A percentile compares a stretch with the other conserved stretches of the same genome.
phyloP scores from a whole-genome alignment of 306 rosid species.

The Quercus cerris region DNA sequence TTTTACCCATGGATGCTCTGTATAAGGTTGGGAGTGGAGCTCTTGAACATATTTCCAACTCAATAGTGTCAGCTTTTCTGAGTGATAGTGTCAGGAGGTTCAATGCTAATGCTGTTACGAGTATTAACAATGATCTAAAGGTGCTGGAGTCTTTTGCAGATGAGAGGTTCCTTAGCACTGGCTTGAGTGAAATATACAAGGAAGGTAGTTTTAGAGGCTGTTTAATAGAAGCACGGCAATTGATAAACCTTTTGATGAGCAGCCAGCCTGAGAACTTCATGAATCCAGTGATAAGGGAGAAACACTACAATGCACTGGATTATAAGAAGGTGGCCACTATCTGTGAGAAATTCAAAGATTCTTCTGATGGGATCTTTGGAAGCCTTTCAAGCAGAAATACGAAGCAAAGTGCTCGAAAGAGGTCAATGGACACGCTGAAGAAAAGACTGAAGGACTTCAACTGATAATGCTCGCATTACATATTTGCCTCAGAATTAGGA shows the following conservation, averaged over 20 bases:
- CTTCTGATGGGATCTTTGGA: slow-evolving; percentile 82
- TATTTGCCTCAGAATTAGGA: slow-evolving; percentile 35
- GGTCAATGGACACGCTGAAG: slow-evolving; percentile 82
- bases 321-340: slow-evolving; percentile 71
- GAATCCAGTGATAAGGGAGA: slow-evolving; percentile 95
- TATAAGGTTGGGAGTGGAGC: slow-evolving; percentile 80
- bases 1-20: slow-evolving; percentile 79
- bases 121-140: slow-evolving; percentile 54
- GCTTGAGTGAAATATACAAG: slow-evolving; percentile 61
- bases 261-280: slow-evolving; percentile 96
- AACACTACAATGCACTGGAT: slow-evolving; percentile 73
- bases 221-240: slow-evolving; percentile 72
- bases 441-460: slow-evolving; percentile 85
- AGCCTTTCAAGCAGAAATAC: slow-evolving; percentile 72
- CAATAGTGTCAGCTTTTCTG: slow-evolving; percentile 63
- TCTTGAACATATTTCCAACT: slow-evolving; percentile 71
- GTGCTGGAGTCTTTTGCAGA: slow-evolving; percentile 74
- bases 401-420: slow-evolving; percentile 83
- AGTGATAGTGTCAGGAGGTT: slow-evolving; percentile 82
- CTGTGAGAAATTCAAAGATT: slow-evolving; percentile 83
- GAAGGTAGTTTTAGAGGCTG: slow-evolving; percentile 55
- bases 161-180: slow-evolving; percentile 61
- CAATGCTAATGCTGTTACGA: slow-evolving; percentile 57
- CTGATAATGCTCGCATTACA: slow-evolving; percentile 28
- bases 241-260: slow-evolving; percentile 75